Base-by-base conservation (phyloP, 1,139 yeast species). In the Saccharomyces hybrid region DNA sequence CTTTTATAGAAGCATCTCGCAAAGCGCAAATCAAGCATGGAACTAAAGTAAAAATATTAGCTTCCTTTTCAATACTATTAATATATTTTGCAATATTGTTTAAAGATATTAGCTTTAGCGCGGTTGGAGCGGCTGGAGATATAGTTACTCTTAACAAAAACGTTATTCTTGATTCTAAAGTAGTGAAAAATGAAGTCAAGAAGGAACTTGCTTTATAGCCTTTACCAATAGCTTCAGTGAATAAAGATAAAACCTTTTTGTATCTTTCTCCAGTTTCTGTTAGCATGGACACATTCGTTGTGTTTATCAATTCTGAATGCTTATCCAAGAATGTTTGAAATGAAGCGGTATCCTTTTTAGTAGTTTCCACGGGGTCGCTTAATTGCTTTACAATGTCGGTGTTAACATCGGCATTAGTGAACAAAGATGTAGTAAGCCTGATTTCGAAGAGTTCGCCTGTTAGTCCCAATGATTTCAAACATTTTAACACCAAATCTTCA, bases 361-460 rank as follows among this genome's bases (percentile, higher is more conserved):
- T 60, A n/a, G 64, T 65, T 25, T 65, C 65, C 31, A 69, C 66
- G 9, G 65, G 56, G 13, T 71, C 62, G 13, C 48, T 29, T 14
- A 51, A 41, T 28, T 51, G 25, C 26, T 69, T 65, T 42, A 67
- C 61, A 23, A 69, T 70, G 31, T 70, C 73, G 11, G 52, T 55
- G 48, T 60, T 49, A 16, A 61, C 63, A 13, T 65, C 67, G 29
- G 61, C 57, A 8, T 59, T 51, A 1, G 65, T 56, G 31, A 71
- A 68, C 55, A 85, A 73, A 1, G 89, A 82, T 1, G 84, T 76
- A 73, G 87, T 86, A 52, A 88, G 73, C 56, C 78, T 75, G 76
- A 88, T 79, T 71, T 88, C 96, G 60, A 88, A 77, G 13, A 80
- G 76, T 44, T 79, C 79, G 23, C 84, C 60, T 34, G 75, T 72